A percentile compares a stretch with the other conserved stretches of the same genome.
These are phyloP conservation scores for Turritis glabra DNA, from an alignment of 345 rosid species.

Conservation along the genomic window DNA sequence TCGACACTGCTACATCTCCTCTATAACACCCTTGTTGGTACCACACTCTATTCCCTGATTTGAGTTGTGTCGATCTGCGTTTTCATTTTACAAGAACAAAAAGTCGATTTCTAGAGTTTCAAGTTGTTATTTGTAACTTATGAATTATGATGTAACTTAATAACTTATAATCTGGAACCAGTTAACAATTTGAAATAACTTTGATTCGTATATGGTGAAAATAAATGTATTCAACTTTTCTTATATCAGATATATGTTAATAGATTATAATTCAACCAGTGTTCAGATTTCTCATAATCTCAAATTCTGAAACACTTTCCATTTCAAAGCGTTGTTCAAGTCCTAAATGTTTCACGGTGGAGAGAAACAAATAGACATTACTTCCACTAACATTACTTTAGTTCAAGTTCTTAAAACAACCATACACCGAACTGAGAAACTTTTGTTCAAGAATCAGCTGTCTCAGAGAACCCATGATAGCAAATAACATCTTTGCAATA, in stretches of 20 bases:
- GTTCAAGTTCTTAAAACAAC: background rate
- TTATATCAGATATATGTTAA: background rate
- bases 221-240: background rate
- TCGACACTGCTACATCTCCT: too few relatives aligned
- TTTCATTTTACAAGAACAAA: too few relatives aligned
- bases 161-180: background rate
- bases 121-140: too few relatives aligned
- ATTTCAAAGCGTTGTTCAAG: too few relatives aligned
- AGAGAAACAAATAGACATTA: background rate
- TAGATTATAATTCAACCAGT: background rate
- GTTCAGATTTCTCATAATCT: background rate
- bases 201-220: background rate
- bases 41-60: too few relatives aligned
- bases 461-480: background rate
- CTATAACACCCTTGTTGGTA: too few relatives aligned
- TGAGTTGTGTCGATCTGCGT: too few relatives aligned
- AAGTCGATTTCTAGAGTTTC: too few relatives aligned
- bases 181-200: background rate
- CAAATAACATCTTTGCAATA: background rate
- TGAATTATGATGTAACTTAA: too few relatives aligned
- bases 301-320: background rate
- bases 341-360: background rate
- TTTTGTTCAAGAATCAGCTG: background rate
- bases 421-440: background rate
- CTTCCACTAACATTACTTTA: background rate